Base-by-base conservation (phyloP, 495 filamentous ascomycete species). In the Penicillium parvum region DNA sequence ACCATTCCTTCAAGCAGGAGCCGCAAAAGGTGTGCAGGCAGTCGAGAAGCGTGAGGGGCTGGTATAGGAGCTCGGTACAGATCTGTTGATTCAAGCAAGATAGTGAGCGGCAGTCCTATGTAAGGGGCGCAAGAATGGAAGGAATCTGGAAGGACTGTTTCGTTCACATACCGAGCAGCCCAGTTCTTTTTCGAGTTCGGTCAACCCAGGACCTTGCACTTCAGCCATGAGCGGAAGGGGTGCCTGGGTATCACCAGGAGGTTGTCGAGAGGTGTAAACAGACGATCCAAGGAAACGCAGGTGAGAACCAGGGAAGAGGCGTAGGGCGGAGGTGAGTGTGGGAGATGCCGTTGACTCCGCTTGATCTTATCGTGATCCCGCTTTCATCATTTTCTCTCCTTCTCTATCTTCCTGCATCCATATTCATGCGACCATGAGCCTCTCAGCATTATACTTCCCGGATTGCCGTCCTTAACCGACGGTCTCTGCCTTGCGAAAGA, bases 11-110 rank as follows among this genome's bases (percentile, higher is more conserved):
- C 45, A 96, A 62, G 59, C 92, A 98, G 20, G 86, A 84, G 43
- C 88, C 92, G 70, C 92, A 97, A 69, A 92, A 97, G 26, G 90
- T 95, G 69, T 98, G 92, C 1, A 98, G 82, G 62, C 92, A 98
- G 72, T 97, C 88, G 59, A 98, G 86, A 45, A 96, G 85, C 21
- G 90, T 96, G 45, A 97, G 80, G 14, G 92, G 92, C 61, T 96
- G 87, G 71, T 88, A 95, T 47, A 98, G 86, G 38, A 97, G 74
- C 58, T 98, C 92, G 45, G 90, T 90, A 67, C 92, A 98, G 52
- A 98, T 96, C 91, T 96, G 49, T 32, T n/a, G 16, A 14, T 18
- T 7, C 7, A 44, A n/a, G 20, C 14, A 23, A 30, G 37, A 33
- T 19, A 30, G 20, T 38, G 12, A 40, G 47, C 39, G 46, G 45